Evolutionary conservation across 2,329 filamentous ascomycete species (phyloP).

Genomic region (Aspergillus tubingensis): DNA sequence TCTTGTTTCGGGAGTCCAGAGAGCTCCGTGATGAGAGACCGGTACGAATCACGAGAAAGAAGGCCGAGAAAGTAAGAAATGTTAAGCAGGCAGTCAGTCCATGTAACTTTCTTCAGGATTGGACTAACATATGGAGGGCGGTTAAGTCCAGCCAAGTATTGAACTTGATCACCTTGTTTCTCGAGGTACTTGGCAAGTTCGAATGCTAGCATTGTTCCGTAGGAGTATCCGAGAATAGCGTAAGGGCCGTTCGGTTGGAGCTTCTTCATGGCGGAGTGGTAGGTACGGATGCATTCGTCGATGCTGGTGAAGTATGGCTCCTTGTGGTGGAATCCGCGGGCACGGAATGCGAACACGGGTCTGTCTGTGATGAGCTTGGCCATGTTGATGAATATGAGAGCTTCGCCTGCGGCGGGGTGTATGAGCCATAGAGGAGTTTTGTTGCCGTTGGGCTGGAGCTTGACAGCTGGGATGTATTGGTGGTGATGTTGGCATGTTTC

Average conservation of each 20-base stretch:
- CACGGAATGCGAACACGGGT: constrained; percentile 17
- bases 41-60: constrained; percentile 19
- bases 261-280: constrained; percentile 43
- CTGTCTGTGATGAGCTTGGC: constrained; percentile 19
- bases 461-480: constrained; percentile 35
- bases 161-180: constrained; percentile 37
- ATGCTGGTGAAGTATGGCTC: constrained; percentile 43
- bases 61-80: constrained; percentile 46
- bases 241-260: constrained; percentile 55
- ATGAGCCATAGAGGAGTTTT: constrained; percentile 39
- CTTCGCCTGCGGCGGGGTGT: constrained; percentile 43
- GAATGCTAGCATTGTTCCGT: constrained; percentile 54
- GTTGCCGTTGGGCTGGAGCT: constrained; percentile 27
- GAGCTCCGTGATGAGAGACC: constrained; percentile 22
- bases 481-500: constrained; percentile 21
- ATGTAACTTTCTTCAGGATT: constrained; percentile 45
- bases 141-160: constrained; percentile 51
- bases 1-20: constrained; percentile 15
- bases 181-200: constrained; percentile 53
- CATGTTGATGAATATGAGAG: constrained; percentile 42
- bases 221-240: constrained; percentile 54
- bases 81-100: constrained; percentile 43
- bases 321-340: constrained; percentile 25
- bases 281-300: constrained; percentile 43
- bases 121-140: constrained; percentile 53